Conservation (phyloP, 163 green algal species). For the Scenedesmus sp. region DNA sequence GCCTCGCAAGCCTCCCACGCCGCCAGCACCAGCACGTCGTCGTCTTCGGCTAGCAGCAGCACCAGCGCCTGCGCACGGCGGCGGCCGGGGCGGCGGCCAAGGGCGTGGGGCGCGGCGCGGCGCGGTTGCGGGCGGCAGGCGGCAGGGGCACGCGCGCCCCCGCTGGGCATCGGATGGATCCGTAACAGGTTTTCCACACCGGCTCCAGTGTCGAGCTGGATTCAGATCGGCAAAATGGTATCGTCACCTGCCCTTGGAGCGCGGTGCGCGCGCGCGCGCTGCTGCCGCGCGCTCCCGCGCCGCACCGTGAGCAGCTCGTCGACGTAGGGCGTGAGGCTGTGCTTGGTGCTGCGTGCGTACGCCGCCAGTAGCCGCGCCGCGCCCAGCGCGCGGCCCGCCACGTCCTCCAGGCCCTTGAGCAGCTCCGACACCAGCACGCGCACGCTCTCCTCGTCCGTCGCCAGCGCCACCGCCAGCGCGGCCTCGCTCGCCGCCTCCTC, state of each 20-base stretch:
- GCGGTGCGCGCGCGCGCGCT: background rate
- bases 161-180: constrained; percentile 14
- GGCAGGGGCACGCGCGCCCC: background rate
- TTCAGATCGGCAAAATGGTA: background rate
- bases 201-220: background rate
- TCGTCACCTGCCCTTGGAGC: constrained; percentile 31
- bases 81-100: no score
- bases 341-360: constrained; percentile 49
- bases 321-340: constrained; percentile 81
- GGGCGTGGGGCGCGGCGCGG: background rate
- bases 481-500: constrained; percentile 28
- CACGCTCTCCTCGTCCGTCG: constrained; percentile 77
- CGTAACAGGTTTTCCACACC: constrained; percentile 7
- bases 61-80: constrained; percentile 64
- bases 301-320: constrained; percentile 71
- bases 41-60: constrained; percentile 77
- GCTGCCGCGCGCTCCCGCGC: background rate
- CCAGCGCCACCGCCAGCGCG: constrained; percentile 30
- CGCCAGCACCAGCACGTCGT: constrained; percentile 58
- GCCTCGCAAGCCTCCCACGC: constrained; percentile 81
- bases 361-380: constrained; percentile 63
- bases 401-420: constrained; percentile 80
- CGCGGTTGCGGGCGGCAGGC: background rate
- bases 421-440: constrained; percentile 85
- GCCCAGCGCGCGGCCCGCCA: constrained; percentile 54